Conservation (phyloP, 176 grass and related monocot species). For the Oryza punctata region DNA sequence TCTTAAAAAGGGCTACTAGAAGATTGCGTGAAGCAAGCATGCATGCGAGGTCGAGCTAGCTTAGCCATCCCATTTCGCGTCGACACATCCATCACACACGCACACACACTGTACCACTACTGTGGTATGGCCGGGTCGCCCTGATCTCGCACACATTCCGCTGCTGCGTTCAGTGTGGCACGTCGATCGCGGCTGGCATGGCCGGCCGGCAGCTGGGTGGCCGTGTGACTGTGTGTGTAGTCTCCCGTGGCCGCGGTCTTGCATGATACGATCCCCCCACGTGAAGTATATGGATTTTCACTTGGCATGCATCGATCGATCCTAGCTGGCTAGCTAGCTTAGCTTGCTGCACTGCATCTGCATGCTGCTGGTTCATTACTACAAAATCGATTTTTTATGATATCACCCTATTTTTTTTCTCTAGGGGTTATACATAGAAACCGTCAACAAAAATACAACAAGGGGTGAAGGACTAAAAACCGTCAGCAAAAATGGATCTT, state of each 20-base stretch:
- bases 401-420: too few species aligned
- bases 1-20: slow-evolving; percentile 56
- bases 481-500: too few species aligned
- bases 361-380: neutral
- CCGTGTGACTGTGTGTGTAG: neutral
- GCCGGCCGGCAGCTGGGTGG: neutral
- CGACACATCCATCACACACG: slow-evolving; percentile 4
- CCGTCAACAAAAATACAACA: too few species aligned
- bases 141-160: neutral
- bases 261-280: neutral
- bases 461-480: too few species aligned
- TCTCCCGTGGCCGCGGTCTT: neutral
- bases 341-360: neutral
- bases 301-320: slow-evolving; percentile 40
- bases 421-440: too few species aligned
- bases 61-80: slow-evolving; percentile 41
- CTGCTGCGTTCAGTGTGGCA: neutral
- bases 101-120: neutral
- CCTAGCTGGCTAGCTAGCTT: neutral
- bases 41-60: slow-evolving; percentile 33
- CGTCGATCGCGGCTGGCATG: neutral
- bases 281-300: slow-evolving; percentile 38
- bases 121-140: neutral
- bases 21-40: slow-evolving; percentile 99
- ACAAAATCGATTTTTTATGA: too few species aligned